Evolutionary conservation across 768 basidiomycete genomes (phyloP).

Genomic region (Podaxis carcinomalis): DNA sequence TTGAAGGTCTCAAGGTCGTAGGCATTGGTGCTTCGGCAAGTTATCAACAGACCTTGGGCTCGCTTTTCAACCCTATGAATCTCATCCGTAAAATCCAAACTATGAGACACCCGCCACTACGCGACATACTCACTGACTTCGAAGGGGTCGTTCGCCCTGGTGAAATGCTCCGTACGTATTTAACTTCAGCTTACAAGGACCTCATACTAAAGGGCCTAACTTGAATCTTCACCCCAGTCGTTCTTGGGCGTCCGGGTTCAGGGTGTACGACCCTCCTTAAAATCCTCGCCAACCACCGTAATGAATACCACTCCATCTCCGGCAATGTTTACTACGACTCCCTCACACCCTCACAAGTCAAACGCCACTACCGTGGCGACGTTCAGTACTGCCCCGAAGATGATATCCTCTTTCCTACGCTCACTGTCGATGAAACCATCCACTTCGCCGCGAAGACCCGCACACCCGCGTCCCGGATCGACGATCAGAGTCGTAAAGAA

Average conservation of each 20-base stretch:
- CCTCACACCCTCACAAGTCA: conserved; percentile 59
- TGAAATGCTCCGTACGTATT: conserved; percentile 70
- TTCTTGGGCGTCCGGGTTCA: conserved; percentile 80
- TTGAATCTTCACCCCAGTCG: conserved; percentile 41
- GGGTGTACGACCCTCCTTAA: conserved; percentile 87
- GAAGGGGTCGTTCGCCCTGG: conserved; percentile 64
- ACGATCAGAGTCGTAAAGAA: conserved; percentile 33
- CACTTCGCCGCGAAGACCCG: conserved; percentile 65
- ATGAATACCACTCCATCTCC: conserved; percentile 60
- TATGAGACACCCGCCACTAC: conserved; percentile 54
- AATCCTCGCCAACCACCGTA: conserved; percentile 69
- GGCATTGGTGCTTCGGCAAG: conserved; percentile 55
- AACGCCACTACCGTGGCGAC: conserved; percentile 69
- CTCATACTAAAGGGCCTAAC: too few relatives aligned
- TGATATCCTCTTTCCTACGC: conserved; percentile 80
- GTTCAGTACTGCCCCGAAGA: conserved; percentile 82
- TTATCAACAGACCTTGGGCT: conserved; percentile 58
- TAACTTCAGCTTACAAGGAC: background rate
- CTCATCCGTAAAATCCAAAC: conserved; percentile 39
- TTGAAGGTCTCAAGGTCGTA: conserved; percentile 53
- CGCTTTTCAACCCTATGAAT: conserved; percentile 50
- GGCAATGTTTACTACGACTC: conserved; percentile 79
- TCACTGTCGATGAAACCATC: conserved; percentile 77
- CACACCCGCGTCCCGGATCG: conserved; percentile 52
- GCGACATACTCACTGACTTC: conserved; percentile 59